Conservation (phyloP, 495 filamentous ascomycete species). For the Penicillium fimorum region DNA sequence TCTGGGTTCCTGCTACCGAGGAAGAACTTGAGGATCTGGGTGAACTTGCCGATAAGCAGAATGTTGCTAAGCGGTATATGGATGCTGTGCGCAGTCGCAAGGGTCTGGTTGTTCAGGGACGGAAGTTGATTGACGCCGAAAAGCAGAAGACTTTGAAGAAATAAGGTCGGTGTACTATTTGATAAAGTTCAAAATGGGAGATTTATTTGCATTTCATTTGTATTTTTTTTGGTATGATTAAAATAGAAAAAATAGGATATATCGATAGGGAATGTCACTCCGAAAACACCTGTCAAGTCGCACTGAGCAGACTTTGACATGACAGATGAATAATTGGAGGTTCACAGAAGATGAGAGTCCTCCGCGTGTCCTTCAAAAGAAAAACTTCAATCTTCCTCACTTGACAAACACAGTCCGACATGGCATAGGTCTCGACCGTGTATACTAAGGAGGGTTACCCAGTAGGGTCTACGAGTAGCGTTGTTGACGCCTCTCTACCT, state of each 20-base stretch:
- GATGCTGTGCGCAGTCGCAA: conserved; percentile 81
- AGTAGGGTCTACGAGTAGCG: conserved; percentile 4
- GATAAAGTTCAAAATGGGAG: conserved; percentile 3
- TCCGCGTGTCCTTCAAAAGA: conserved; percentile 19
- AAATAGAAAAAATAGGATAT: background rate
- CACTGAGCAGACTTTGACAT: conserved; percentile 12
- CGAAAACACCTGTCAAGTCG: conserved; percentile 23
- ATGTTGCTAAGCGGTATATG: conserved; percentile 94
- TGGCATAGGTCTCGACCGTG: conserved; percentile 46
- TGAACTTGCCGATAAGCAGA: conserved; percentile 87
- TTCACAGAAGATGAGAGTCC: conserved; percentile 34
- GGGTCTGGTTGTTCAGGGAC: conserved; percentile 78
- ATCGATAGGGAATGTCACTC: conserved; percentile 26
- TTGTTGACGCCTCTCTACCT: background rate
- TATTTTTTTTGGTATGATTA: background rate
- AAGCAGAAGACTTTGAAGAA: conserved; percentile 99
- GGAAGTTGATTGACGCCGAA: conserved; percentile 86
- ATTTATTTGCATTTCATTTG: conserved; percentile 11
- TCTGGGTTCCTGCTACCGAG: conserved; percentile 96
- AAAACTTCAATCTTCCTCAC: conserved; percentile 45
- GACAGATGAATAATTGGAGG: conserved; percentile 24
- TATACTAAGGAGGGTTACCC: conserved; percentile 49
- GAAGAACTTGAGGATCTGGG: conserved; percentile 96
- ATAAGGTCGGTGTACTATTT: conserved; percentile 38
- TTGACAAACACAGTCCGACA: conserved; percentile 55